These are phyloP conservation scores for Cenchrus fungigraminus DNA, from an alignment of 176 grass and related monocot species.

Conservation along the genomic window DNA sequence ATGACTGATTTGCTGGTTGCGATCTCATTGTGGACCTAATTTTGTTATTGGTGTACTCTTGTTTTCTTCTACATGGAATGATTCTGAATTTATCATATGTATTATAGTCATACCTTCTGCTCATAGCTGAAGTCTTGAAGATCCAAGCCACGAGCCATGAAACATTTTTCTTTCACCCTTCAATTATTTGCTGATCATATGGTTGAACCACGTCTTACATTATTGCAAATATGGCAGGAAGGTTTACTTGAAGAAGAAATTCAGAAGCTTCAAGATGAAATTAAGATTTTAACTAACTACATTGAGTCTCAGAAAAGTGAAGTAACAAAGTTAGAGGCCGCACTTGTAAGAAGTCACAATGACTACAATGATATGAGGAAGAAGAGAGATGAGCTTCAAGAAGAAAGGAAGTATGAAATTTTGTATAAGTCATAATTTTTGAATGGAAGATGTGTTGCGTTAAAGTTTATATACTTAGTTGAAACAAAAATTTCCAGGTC, in stretches of 20 bases:
- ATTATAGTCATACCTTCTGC: constrained; percentile 4
- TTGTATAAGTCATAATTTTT: constrained; percentile 26
- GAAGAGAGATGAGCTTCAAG: constrained; percentile 83
- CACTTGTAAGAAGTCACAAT: constrained; percentile 51
- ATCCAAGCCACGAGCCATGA: not conserved
- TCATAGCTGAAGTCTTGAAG: not conserved
- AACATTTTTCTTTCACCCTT: not conserved
- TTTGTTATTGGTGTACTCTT: constrained; percentile 4
- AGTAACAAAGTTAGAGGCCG: constrained; percentile 53
- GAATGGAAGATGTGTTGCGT: constrained; percentile 19
- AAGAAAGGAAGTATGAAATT: constrained; percentile 80
- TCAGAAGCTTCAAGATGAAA: constrained; percentile 76
- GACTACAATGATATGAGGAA: constrained; percentile 56
- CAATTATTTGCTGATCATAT: not conserved
- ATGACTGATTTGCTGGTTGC: constrained; percentile 27
- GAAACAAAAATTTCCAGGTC: constrained; percentile 58
- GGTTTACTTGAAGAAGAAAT: constrained; percentile 82
- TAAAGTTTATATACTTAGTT: constrained; percentile 36
- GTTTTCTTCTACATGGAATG: not conserved
- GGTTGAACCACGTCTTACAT: constrained; percentile 8
- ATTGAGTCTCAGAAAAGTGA: constrained; percentile 62
- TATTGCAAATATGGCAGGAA: constrained; percentile 60
- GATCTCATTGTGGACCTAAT: constrained; percentile 6
- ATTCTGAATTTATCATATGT: not conserved
- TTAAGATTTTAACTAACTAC: constrained; percentile 53